phyloP scores from a whole-genome alignment of 768 basidiomycete genomes.

The Guyanaporus albipodus region DNA sequence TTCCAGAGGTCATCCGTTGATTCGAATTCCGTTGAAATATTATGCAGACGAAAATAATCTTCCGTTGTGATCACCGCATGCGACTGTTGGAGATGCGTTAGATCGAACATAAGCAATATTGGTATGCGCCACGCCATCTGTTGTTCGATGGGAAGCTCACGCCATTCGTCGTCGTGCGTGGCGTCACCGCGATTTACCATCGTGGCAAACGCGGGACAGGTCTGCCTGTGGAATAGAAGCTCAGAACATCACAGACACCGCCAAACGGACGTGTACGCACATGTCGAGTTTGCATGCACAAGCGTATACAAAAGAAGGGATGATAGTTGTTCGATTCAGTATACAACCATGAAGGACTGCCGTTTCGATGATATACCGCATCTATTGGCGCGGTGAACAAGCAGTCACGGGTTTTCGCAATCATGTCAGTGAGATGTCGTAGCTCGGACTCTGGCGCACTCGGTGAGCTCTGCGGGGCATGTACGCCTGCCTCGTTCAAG shows the following conservation, averaged over 20 bases:
- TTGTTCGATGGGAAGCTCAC: slow-evolving; percentile 33
- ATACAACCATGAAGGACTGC: slow-evolving; percentile 41
- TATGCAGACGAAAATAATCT: slow-evolving; percentile 42
- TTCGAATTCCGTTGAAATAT: slow-evolving; percentile 32
- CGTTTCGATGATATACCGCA: slow-evolving; percentile 48
- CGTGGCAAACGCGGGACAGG: slow-evolving; percentile 38
- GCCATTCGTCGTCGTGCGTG: slow-evolving; percentile 38
- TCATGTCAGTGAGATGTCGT: slow-evolving; percentile 32
- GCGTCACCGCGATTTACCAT: slow-evolving; percentile 48
- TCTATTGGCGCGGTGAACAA: slow-evolving; percentile 44
- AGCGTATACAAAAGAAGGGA: slow-evolving; percentile 46
- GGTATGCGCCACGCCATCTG: slow-evolving; percentile 36
- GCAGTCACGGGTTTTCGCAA: slow-evolving; percentile 40
- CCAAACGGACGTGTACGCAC: slow-evolving; percentile 7
- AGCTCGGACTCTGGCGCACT: slow-evolving; percentile 19
- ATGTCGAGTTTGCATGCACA: slow-evolving; percentile 40
- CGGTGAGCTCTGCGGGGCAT: neutral
- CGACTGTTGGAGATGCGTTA: slow-evolving; percentile 35
- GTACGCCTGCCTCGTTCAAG: slow-evolving; percentile 10
- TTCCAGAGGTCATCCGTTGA: slow-evolving; percentile 37
- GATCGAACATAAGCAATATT: slow-evolving; percentile 40
- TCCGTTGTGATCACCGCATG: slow-evolving; percentile 38
- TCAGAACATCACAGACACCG: neutral
- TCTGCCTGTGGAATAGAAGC: slow-evolving; percentile 18
- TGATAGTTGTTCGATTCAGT: slow-evolving; percentile 40